Conservation (phyloP, 2,329 filamentous ascomycete species). For the Chaetomiaceae sp. region DNA sequence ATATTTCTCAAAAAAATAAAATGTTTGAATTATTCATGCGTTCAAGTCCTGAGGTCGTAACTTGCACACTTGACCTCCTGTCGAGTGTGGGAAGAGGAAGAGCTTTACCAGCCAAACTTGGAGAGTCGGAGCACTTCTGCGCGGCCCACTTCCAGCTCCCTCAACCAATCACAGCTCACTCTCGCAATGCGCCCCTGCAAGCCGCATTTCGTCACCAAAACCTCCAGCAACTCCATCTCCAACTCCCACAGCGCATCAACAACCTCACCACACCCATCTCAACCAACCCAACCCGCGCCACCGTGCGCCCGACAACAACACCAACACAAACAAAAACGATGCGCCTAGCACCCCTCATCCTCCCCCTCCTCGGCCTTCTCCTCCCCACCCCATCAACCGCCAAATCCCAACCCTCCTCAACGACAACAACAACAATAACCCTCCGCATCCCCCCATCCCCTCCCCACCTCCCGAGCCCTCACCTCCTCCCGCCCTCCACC, state of each 20-base stretch:
- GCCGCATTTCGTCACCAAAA: conserved; percentile 14
- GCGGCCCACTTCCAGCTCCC: too few relatives aligned
- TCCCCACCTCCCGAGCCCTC: conserved; percentile 41
- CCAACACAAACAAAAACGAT: conserved; percentile 15
- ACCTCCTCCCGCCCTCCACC: conserved; percentile 58
- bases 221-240: not conserved
- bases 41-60: too few relatives aligned
- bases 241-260: not conserved
- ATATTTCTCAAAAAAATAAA: not conserved
- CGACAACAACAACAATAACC: conserved; percentile 39
- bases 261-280: not conserved
- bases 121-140: too few relatives aligned
- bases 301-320: conserved; percentile 7
- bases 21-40: too few relatives aligned
- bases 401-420: conserved; percentile 26
- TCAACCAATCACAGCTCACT: conserved; percentile 8
- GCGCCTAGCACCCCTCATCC: conserved; percentile 36
- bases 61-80: too few relatives aligned
- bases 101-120: too few relatives aligned
- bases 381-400: conserved; percentile 26
- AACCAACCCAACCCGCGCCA: not conserved
- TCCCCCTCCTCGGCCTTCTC: conserved; percentile 25
- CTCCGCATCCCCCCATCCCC: conserved; percentile 40
- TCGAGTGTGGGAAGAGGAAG: too few relatives aligned
- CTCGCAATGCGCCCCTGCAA: not conserved